A percentile compares a stretch with the other conserved stretches of the same genome.
These are phyloP conservation scores for Teratosphaeria zuluensis DNA, from an alignment of 2,329 filamentous ascomycete species.

Conservation along the genomic window DNA sequence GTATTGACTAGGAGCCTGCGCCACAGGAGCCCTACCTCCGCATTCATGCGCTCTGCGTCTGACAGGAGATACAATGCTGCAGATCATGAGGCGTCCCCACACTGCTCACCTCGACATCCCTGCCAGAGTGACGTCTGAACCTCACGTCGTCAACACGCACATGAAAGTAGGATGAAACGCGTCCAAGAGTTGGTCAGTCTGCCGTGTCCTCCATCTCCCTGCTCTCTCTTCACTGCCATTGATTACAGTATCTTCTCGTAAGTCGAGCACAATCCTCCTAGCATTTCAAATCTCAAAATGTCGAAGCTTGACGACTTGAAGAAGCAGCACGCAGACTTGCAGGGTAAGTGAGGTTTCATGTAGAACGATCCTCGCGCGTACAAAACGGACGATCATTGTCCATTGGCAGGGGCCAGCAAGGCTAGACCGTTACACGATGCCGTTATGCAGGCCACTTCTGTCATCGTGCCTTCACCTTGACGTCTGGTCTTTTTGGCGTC, in stretches of 20 bases:
- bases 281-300: not conserved
- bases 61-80: not conserved
- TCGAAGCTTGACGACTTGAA: constrained; percentile 2
- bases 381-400: not conserved
- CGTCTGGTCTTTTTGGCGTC: not conserved
- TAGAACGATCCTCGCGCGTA: not conserved
- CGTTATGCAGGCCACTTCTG: not conserved
- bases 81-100: not conserved
- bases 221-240: not conserved
- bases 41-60: not conserved
- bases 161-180: not conserved
- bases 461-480: not conserved
- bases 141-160: not conserved
- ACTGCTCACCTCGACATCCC: not conserved
- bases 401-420: not conserved
- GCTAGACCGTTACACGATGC: not conserved
- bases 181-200: not conserved
- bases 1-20: not conserved
- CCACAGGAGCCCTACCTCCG: not conserved
- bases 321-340: constrained; percentile 1
- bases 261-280: not conserved
- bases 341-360: constrained; percentile 1
- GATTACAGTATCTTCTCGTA: not conserved
- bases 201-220: not conserved
- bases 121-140: not conserved